Conservation (phyloP, 2,329 filamentous ascomycete genomes). For the Akanthomyces dipterigenus region DNA sequence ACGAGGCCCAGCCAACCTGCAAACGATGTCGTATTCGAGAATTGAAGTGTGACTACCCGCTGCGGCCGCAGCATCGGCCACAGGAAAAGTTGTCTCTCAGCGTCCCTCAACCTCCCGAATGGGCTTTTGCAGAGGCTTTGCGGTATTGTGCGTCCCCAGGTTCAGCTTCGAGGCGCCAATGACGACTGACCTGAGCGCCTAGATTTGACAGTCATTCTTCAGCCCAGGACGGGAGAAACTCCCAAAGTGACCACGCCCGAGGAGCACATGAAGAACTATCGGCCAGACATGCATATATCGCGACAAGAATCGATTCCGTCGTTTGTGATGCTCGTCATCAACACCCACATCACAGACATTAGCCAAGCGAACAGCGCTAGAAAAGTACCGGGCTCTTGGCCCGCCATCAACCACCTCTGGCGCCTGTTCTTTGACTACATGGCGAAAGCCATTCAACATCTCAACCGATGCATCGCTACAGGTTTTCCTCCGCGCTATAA, state of each 20-base stretch:
- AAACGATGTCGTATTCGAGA: background rate
- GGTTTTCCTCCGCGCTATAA: background rate
- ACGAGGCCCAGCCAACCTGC: background rate
- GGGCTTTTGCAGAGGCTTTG: background rate
- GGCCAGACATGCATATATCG: slow-evolving; percentile 1
- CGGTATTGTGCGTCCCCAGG: background rate
- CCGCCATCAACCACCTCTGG: background rate
- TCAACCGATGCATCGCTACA: background rate
- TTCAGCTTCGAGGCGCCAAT: background rate
- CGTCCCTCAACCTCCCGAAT: background rate
- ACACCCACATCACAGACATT: background rate
- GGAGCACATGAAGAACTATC: background rate
- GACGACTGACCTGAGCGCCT: background rate
- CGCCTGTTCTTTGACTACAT: background rate
- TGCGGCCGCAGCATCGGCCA: background rate
- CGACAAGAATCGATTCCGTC: slow-evolving; percentile 1
- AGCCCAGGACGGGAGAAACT: background rate
- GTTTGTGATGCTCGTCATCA: background rate
- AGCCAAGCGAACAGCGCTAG: background rate
- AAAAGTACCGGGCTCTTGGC: background rate
- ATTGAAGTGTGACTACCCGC: background rate
- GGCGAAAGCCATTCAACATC: background rate
- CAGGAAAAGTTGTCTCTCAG: background rate
- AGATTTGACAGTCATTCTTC: background rate
- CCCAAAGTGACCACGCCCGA: background rate